These are phyloP conservation scores for Podospora tetraspora DNA, from an alignment of 495 filamentous ascomycete genomes.

Conservation along the genomic window DNA sequence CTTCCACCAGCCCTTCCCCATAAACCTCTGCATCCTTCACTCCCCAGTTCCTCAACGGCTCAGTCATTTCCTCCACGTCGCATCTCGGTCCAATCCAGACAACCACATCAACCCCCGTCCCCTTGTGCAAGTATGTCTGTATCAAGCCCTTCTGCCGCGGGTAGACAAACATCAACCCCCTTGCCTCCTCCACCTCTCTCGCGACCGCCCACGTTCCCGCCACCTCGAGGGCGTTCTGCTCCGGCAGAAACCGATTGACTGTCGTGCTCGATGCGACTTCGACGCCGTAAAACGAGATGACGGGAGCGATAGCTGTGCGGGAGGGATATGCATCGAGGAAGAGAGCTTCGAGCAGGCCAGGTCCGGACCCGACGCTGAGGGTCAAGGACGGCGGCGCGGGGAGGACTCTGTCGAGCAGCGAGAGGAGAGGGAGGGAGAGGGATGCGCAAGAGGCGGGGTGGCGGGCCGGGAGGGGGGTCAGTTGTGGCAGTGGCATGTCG, in stretches of 20 bases:
- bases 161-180: constrained; percentile 24
- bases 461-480: constrained; percentile 12
- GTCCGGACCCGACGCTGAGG: constrained; percentile 24
- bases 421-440: constrained; percentile 22
- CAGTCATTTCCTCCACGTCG: constrained; percentile 18
- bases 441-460: constrained; percentile 22
- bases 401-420: constrained; percentile 17
- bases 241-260: constrained; percentile 22
- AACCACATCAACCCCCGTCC: constrained; percentile 11
- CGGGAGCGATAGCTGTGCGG: neutral
- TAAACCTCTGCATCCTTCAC: constrained; percentile 1
- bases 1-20: constrained; percentile 13
- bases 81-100: constrained; percentile 28
- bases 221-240: constrained; percentile 10
- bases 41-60: constrained; percentile 13
- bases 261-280: constrained; percentile 9
- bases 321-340: constrained; percentile 14
- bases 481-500: constrained; percentile 3
- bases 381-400: constrained; percentile 15
- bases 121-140: constrained; percentile 13
- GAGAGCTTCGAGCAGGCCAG: constrained; percentile 25
- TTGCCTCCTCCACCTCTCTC: neutral
- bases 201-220: constrained; percentile 23
- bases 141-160: constrained; percentile 19
- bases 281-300: constrained; percentile 17